phyloP scores from a whole-genome alignment of 1,139 yeast species.

The Yamadazyma diddensiae region DNA sequence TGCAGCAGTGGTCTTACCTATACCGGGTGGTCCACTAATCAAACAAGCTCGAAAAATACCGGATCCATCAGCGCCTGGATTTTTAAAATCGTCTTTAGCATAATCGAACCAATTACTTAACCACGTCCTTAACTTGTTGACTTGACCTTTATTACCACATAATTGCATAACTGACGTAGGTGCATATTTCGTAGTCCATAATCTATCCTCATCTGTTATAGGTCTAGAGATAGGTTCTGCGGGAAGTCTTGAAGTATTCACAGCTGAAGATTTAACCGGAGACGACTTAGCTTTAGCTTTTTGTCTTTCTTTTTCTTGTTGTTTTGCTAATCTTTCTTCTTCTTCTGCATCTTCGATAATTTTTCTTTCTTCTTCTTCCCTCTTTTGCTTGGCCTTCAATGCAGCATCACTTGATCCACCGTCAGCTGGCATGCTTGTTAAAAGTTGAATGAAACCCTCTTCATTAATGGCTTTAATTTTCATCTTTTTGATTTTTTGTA shows the following conservation, averaged over 20 bases:
- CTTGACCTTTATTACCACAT: slow-evolving; percentile 86
- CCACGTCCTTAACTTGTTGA: slow-evolving; percentile 69
- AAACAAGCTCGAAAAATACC: slow-evolving; percentile 77
- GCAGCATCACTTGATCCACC: slow-evolving; percentile 88
- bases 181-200: slow-evolving; percentile 95
- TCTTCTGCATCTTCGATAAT: slow-evolving; percentile 48
- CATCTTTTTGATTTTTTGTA: slow-evolving; percentile 70
- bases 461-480: slow-evolving; percentile 82
- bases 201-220: slow-evolving; percentile 49
- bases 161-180: slow-evolving; percentile 73
- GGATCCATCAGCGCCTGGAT: slow-evolving; percentile 56
- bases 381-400: slow-evolving; percentile 63
- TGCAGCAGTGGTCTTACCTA: slow-evolving; percentile 80
- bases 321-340: slow-evolving; percentile 17
- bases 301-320: slow-evolving; percentile 14
- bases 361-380: slow-evolving; percentile 60
- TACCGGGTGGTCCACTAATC: slow-evolving; percentile 84
- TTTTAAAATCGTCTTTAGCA: slow-evolving; percentile 53
- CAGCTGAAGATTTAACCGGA: slow-evolving; percentile 12
- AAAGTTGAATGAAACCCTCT: slow-evolving; percentile 75
- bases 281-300: slow-evolving; percentile 22
- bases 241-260: slow-evolving; percentile 14
- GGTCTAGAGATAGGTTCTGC: slow-evolving; percentile 19
- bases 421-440: slow-evolving; percentile 80
- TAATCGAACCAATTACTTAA: slow-evolving; percentile 70